These are phyloP conservation scores for Melanogaster broomeanus DNA, from an alignment of 768 basidiomycete genomes.

Conservation along the genomic window DNA sequence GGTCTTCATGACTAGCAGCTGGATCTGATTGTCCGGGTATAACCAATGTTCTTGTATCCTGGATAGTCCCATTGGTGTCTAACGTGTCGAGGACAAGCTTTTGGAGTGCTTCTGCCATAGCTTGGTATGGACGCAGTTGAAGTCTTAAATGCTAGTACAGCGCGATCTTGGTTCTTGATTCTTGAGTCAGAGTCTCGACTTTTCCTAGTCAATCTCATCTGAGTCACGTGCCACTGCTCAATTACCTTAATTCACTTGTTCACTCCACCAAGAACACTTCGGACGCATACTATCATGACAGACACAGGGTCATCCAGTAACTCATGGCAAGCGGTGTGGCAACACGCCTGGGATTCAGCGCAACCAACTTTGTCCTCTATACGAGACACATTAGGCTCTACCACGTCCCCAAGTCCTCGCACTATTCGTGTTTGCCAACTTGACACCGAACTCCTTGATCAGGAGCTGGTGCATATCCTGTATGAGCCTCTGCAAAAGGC, in stretches of 20 bases:
- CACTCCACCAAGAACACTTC: neutral
- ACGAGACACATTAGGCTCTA: conserved; percentile 38
- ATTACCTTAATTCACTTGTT: neutral
- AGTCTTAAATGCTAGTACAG: neutral
- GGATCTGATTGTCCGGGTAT: conserved; percentile 62
- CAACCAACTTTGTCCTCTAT: conserved; percentile 55
- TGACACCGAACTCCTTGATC: conserved; percentile 88
- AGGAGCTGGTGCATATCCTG: conserved; percentile 80
- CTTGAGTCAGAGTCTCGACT: too few species aligned
- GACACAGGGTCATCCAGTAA: conserved; percentile 3
- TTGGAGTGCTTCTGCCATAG: conserved; percentile 80
- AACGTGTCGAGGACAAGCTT: conserved; percentile 77
- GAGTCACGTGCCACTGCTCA: conserved; percentile 12
- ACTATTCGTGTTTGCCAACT: conserved; percentile 85
- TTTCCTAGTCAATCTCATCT: conserved; percentile 19
- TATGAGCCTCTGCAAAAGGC: conserved; percentile 81
- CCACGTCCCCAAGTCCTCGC: conserved; percentile 40
- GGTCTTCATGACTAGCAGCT: conserved; percentile 71
- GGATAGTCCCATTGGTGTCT: conserved; percentile 51
- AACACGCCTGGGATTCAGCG: conserved; percentile 64
- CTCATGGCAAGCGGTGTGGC: conserved; percentile 43
- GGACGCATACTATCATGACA: conserved; percentile 14
- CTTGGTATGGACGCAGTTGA: conserved; percentile 1
- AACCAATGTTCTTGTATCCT: conserved; percentile 68
- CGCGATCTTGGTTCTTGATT: too few species aligned